Percentiles rank a stretch among this genome's conserved stretches.
Conservation (phyloP, 495 filamentous ascomycete genomes). For the Darksidea phi region DNA sequence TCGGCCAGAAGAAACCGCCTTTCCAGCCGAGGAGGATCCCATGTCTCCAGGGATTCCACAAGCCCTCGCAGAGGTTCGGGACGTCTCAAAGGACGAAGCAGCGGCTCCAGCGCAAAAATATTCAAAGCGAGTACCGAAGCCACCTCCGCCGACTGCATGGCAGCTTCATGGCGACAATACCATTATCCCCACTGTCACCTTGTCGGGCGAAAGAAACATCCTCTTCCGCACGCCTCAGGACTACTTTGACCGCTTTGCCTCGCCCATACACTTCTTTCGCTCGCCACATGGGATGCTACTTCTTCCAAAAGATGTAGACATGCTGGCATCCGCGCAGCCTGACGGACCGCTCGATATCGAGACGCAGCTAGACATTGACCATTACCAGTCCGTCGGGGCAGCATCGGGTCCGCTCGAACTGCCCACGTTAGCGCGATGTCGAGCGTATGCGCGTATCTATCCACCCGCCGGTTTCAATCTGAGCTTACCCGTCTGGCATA, state of each 20-base stretch:
- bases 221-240: slow-evolving; percentile 52
- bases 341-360: slow-evolving; percentile 11
- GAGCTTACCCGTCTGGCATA: slow-evolving; percentile 24
- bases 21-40: slow-evolving; percentile 21
- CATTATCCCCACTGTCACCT: slow-evolving; percentile 39
- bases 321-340: slow-evolving; percentile 11
- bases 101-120: neutral
- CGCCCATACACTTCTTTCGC: slow-evolving; percentile 58
- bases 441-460: slow-evolving; percentile 31
- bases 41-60: slow-evolving; percentile 16
- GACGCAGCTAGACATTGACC: slow-evolving; percentile 17
- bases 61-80: no score
- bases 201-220: slow-evolving; percentile 44
- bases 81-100: no score
- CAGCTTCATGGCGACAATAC: slow-evolving; percentile 18
- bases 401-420: neutral
- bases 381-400: slow-evolving; percentile 14
- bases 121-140: slow-evolving; percentile 12
- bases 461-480: slow-evolving; percentile 24
- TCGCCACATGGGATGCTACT: slow-evolving; percentile 26
- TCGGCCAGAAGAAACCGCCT: slow-evolving; percentile 22
- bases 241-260: slow-evolving; percentile 61
- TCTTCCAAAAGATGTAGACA: slow-evolving; percentile 17
- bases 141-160: slow-evolving; percentile 18
- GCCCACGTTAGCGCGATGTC: slow-evolving; percentile 20